Percentiles rank a stretch among this genome's conserved stretches.
Evolutionary conservation across 2,329 filamentous ascomycete species (phyloP).

Genomic region (Calonectria pauciramosa): DNA sequence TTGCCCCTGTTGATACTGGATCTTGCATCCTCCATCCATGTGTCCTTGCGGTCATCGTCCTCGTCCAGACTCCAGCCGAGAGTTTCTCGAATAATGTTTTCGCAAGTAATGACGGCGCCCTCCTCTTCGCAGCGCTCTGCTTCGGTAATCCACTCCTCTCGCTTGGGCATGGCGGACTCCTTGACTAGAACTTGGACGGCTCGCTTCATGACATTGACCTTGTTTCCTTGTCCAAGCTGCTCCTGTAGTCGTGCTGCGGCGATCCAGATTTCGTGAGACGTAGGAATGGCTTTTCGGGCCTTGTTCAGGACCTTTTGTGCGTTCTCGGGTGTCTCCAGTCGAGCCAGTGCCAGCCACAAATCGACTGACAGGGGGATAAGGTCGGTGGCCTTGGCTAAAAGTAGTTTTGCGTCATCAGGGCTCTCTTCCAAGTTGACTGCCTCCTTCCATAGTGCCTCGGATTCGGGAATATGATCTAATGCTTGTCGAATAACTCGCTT

Average conservation of each 20-base stretch:
- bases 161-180: conserved; percentile 95
- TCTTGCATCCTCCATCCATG: conserved; percentile 95
- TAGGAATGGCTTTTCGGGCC: conserved; percentile 92
- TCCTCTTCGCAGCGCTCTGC: conserved; percentile 96
- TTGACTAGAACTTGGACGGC: conserved; percentile 89
- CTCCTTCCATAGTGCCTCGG: conserved; percentile 97
- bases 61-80: conserved; percentile 94
- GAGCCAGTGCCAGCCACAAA: conserved; percentile 93
- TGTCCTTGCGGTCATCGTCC: conserved; percentile 95
- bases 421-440: conserved; percentile 96
- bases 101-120: conserved; percentile 87
- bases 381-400: conserved; percentile 95
- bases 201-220: conserved; percentile 94
- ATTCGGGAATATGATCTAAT: conserved; percentile 92
- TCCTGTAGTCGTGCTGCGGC: conserved; percentile 93
- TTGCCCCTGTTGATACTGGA: conserved; percentile 83
- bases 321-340: conserved; percentile 89
- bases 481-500: conserved; percentile 95
- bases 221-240: conserved; percentile 82
- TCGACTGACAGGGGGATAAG: conserved; percentile 95
- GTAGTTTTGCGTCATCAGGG: conserved; percentile 85
- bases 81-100: conserved; percentile 91
- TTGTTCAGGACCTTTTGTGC: conserved; percentile 96
- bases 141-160: conserved; percentile 96
- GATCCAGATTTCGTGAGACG: conserved; percentile 96